Conservation (phyloP, 257 asterid species). For the Scutellaria barbata region DNA sequence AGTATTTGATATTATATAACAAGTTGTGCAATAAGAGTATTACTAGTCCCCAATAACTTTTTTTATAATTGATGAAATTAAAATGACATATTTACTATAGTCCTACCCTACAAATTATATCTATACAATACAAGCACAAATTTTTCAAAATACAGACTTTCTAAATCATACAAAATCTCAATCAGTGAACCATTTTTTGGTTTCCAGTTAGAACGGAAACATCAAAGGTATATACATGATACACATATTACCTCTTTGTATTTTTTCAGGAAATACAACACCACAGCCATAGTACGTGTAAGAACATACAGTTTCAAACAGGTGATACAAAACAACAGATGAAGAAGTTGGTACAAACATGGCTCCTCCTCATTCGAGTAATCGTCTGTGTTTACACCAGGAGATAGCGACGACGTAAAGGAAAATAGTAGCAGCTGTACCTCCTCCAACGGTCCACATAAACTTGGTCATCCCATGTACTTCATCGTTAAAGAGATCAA, state of each 20-base stretch:
- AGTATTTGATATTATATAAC: too few species aligned
- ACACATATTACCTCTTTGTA: not conserved
- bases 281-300: not conserved
- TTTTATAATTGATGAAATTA: too few species aligned
- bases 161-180: too few species aligned
- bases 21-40: too few species aligned
- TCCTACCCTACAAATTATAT: too few species aligned
- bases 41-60: too few species aligned
- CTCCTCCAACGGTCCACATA: slow-evolving; percentile 64
- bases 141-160: too few species aligned
- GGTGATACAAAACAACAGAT: not conserved
- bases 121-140: not conserved
- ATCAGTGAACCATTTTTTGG: too few species aligned
- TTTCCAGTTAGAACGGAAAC: too few species aligned
- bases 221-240: too few species aligned
- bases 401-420: slow-evolving; percentile 55
- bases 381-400: slow-evolving; percentile 54
- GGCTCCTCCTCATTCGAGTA: slow-evolving; percentile 44
- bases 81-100: too few species aligned
- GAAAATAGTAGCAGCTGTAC: slow-evolving; percentile 47
- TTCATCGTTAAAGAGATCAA: slow-evolving; percentile 42
- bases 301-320: not conserved
- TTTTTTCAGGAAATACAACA: not conserved
- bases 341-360: not conserved
- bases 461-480: slow-evolving; percentile 45